Conservation (phyloP, 495 filamentous ascomycete genomes). For the Aspergillus bridgeri region DNA sequence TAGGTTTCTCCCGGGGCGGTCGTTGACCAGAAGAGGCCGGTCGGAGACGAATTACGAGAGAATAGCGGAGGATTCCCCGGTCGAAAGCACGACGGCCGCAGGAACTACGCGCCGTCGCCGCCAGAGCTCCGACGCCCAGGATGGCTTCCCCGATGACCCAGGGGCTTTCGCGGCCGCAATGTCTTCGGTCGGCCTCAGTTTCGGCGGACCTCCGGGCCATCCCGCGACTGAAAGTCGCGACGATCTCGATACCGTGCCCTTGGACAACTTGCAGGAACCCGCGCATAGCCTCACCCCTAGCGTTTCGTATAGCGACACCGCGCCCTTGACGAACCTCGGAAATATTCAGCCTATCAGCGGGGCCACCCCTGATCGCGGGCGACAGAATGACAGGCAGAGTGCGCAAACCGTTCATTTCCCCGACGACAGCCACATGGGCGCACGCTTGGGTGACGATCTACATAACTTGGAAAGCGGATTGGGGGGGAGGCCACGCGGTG, state of each 20-base stretch:
- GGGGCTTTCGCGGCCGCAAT: conserved; percentile 58
- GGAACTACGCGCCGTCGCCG: conserved; percentile 19
- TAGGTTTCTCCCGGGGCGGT: conserved; percentile 35
- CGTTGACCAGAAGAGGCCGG: conserved; percentile 32
- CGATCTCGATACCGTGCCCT: conserved; percentile 31
- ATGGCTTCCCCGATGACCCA: conserved; percentile 43
- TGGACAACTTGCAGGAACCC: conserved; percentile 27
- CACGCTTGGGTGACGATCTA: conserved; percentile 58
- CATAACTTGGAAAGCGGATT: conserved; percentile 48
- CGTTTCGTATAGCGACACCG: conserved; percentile 60
- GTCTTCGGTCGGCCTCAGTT: conserved; percentile 57
- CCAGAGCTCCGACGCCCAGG: conserved; percentile 34
- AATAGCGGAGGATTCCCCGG: conserved; percentile 51
- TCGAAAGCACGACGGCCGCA: conserved; percentile 23
- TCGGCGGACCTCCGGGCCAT: conserved; percentile 37
- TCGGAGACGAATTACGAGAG: conserved; percentile 46
- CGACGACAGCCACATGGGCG: conserved; percentile 33
- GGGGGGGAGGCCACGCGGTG: conserved; percentile 40
- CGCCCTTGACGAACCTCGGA: conserved; percentile 58
- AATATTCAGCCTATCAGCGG: conserved; percentile 68
- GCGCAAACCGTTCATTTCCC: conserved; percentile 55
- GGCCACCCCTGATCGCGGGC: conserved; percentile 43
- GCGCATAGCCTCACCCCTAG: conserved; percentile 52
- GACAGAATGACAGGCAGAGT: conserved; percentile 56
- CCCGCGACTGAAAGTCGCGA: conserved; percentile 21